A percentile compares a stretch with the other conserved stretches of the same genome.
Conservation (phyloP, 2,329 filamentous ascomycete species). For the Fusarium buxicola region DNA sequence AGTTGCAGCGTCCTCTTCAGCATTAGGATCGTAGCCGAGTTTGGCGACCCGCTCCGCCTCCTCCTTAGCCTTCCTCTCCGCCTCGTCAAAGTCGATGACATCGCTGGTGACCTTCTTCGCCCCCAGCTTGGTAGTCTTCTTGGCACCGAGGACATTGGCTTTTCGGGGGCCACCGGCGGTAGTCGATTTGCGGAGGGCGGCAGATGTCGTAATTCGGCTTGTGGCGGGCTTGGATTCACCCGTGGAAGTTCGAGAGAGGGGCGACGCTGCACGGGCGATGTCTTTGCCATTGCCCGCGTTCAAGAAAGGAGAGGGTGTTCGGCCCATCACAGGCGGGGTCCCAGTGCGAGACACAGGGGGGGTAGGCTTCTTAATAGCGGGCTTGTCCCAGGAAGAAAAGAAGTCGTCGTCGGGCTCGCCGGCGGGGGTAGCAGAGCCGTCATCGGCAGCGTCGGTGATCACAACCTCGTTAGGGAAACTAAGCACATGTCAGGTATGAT, state of each 20-base stretch:
- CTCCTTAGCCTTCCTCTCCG: conserved; percentile 96
- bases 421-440: conserved; percentile 80
- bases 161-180: conserved; percentile 77
- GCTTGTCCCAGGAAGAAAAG: conserved; percentile 99
- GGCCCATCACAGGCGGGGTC: conserved; percentile 83
- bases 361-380: conserved; percentile 93
- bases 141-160: conserved; percentile 85
- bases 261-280: conserved; percentile 82
- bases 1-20: conserved; percentile 71
- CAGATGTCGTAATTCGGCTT: conserved; percentile 79
- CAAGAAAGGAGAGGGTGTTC: conserved; percentile 91
- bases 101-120: conserved; percentile 89
- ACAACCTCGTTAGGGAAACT: conserved; percentile 89
- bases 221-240: conserved; percentile 70
- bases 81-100: conserved; percentile 94
- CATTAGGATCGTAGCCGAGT: conserved; percentile 93
- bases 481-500: conserved; percentile 42
- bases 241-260: conserved; percentile 72
- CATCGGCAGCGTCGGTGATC: conserved; percentile 78
- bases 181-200: conserved; percentile 83
- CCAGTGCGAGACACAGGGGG: conserved; percentile 91
- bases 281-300: conserved; percentile 80
- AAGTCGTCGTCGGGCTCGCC: conserved; percentile 94
- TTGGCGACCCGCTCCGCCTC: conserved; percentile 97
- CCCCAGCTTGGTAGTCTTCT: conserved; percentile 85